Evolutionary conservation across 2,329 filamentous ascomycete genomes (phyloP).

Genomic region (Fusarium sp.): DNA sequence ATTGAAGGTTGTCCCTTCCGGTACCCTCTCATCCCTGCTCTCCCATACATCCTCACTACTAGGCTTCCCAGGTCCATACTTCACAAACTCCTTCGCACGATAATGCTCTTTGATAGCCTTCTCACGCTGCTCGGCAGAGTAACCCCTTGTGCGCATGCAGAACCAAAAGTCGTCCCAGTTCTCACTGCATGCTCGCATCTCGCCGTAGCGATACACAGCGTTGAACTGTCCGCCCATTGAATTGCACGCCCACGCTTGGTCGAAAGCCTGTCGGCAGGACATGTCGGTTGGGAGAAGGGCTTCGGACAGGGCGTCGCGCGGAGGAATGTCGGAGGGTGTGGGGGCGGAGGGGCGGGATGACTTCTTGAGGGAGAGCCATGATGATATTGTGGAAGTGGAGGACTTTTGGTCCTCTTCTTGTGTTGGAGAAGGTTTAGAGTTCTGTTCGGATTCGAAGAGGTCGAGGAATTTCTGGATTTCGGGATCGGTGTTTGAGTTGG

Average conservation of each 20-base stretch:
- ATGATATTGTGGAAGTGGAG: conserved; percentile 50
- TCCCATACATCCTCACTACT: conserved; percentile 95
- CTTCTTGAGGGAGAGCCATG: conserved; percentile 53
- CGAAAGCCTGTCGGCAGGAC: conserved; percentile 91
- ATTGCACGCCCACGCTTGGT: conserved; percentile 94
- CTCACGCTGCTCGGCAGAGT: conserved; percentile 69
- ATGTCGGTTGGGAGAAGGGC: conserved; percentile 83
- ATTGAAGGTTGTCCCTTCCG: conserved; percentile 61
- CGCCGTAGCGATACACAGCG: conserved; percentile 88
- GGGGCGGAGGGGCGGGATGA: conserved; percentile 46
- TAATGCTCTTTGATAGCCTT: conserved; percentile 76
- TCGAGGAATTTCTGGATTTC: conserved; percentile 68
- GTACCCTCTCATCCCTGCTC: conserved; percentile 72
- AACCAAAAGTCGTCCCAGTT: conserved; percentile 97
- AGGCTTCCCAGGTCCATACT: conserved; percentile 71
- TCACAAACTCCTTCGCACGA: conserved; percentile 72
- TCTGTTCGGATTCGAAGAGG: conserved; percentile 56
- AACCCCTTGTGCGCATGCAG: conserved; percentile 87
- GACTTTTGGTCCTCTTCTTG: conserved; percentile 39
- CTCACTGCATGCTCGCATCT: conserved; percentile 80
- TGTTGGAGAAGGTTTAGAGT: conserved; percentile 38
- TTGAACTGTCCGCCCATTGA: conserved; percentile 92
- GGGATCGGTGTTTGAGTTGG: conserved; percentile 56
- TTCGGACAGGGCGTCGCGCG: conserved; percentile 67
- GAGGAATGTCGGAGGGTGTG: conserved; percentile 45